Evolutionary conservation across 1,284 basidiomycete species (phyloP), one percentile per base, ranked within the genome.

Genomic region (Malassezia nana): DNA sequence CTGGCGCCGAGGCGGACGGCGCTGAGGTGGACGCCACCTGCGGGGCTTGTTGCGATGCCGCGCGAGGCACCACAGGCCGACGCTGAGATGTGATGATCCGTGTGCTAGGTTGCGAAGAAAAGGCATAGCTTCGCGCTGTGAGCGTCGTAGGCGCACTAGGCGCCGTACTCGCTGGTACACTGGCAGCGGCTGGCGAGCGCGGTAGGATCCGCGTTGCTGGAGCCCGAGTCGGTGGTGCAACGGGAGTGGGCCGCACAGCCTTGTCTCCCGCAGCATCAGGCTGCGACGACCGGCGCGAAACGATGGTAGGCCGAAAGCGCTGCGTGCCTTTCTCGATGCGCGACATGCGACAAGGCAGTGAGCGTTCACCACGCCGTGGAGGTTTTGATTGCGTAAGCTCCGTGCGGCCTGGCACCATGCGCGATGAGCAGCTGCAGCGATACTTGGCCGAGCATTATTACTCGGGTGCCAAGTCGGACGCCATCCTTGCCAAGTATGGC

Each of bases 381-480:
- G 35, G 35, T 20, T 38, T 24, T 33, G 30, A 24, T 33, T 20
- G 20, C 30, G 24, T 30, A 29, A 46, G 26, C 12, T n/a, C 31
- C 8, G 12, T 30, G 48, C 48, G 16, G 28, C 48, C 30, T 30
- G 24, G 31, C 29, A 43, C 22, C 13, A 69, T 71, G 67, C 70
- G 66, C 0, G 63, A 72, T 35, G 64, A 63, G 6, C 50, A 77
- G 57, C 71, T 80, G 28, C 77, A 79, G 66, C 74, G 77, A 7
- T 80, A 79, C 64, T 67, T 80, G 9, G 79, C 79, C 1, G 62
- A 75, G 28, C 78, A 78, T 49, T 98, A 98, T 77, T 94, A 96
- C 87, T 86, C 90, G 6, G 92, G 92, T 0, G 84, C 88, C 0
- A 98, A 95, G 74, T 90, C 91, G 3, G 92, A 96, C 64, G 90